These are phyloP conservation scores for Eucalyptus melliodora DNA, from an alignment of 345 rosid species.

Conservation along the genomic window DNA sequence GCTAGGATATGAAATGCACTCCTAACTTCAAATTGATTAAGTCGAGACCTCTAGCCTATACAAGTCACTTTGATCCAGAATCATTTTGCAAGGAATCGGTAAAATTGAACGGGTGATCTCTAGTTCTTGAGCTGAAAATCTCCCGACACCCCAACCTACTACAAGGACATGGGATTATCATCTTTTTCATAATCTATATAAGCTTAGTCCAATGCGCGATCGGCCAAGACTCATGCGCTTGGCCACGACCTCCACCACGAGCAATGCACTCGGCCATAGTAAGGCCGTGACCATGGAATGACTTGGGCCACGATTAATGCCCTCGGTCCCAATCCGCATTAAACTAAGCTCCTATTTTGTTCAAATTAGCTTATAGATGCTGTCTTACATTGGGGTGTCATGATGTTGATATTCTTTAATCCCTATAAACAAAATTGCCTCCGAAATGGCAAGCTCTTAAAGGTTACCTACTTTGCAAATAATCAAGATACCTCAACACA, in stretches of 20 bases:
- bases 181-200: no score
- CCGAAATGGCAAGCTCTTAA: neutral
- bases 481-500: neutral
- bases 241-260: neutral
- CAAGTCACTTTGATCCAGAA: neutral
- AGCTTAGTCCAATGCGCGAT: no score
- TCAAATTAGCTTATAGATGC: neutral
- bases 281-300: no score
- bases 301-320: accelerated
- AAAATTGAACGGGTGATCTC: no score
- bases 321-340: no score
- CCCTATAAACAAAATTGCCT: neutral
- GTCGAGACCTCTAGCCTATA: neutral
- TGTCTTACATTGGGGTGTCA: neutral
- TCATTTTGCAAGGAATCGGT: neutral
- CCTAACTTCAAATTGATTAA: neutral
- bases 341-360: no score
- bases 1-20: neutral
- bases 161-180: neutral
- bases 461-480: neutral
- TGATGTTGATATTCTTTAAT: neutral
- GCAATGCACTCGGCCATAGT: neutral
- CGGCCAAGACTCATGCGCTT: no score
- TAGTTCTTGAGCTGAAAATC: neutral
- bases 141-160: neutral